A percentile compares a stretch with the other conserved stretches of the same genome.
phyloP scores from a whole-genome alignment of 176 grass and related monocot species.

The Oryza meridionalis region DNA sequence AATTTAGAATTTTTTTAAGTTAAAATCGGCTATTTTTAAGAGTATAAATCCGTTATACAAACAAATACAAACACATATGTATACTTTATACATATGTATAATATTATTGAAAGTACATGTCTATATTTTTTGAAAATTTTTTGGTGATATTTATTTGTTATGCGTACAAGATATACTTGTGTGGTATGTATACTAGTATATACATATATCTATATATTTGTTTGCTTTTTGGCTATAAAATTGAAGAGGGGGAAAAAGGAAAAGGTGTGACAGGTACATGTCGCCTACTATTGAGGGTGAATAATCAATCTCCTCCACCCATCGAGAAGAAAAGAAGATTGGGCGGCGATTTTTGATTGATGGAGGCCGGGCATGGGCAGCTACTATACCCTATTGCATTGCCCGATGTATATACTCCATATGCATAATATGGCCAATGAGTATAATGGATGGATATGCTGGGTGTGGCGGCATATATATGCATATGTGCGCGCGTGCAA shows the following conservation, averaged over 20 bases:
- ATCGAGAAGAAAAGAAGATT: background rate
- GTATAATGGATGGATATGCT: background rate
- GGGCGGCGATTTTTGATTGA: background rate
- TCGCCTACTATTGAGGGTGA: background rate
- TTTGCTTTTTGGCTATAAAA: background rate
- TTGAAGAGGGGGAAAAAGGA: background rate
- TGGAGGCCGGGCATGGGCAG: background rate
- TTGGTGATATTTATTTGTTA: no score
- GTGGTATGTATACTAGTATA: background rate
- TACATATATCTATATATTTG: no score
- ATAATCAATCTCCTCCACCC: background rate
- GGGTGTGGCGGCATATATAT: background rate
- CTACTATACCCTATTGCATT: background rate
- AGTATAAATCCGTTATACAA: no score
- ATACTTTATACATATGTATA: no score
- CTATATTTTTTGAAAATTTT: no score
- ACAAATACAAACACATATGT: no score
- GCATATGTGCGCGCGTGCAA: background rate
- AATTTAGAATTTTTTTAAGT: no score
- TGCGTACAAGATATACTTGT: background rate
- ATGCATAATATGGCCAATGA: background rate
- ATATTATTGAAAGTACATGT: no score
- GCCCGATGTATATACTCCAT: no score
- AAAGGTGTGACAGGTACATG: slow-evolving; percentile 27
- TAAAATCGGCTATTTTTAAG: no score